A percentile compares a stretch with the other conserved stretches of the same genome.
phyloP scores from a whole-genome alignment of 2,329 filamentous ascomycete genomes.

The Ilyonectria destructans region DNA sequence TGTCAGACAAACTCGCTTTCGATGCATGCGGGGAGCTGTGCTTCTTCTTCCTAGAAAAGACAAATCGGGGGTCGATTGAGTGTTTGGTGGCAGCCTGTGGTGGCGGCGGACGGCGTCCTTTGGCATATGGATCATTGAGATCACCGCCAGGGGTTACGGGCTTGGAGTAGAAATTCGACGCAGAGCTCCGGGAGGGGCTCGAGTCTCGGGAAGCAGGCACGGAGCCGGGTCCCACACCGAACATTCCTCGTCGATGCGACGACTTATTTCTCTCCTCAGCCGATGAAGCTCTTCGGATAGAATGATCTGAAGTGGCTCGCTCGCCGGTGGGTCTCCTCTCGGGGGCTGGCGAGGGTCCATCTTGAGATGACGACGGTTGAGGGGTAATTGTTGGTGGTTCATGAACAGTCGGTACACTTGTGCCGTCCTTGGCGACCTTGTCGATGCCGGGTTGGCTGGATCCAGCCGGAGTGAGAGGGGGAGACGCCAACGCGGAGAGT shows the following conservation, averaged over 20 bases:
- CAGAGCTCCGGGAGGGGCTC: constrained; percentile 76
- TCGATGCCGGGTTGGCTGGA: constrained; percentile 65
- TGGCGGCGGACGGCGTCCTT: constrained; percentile 82
- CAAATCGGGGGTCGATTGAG: constrained; percentile 84
- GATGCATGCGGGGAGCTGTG: constrained; percentile 71
- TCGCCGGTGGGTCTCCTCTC: constrained; percentile 60
- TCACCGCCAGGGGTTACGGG: constrained; percentile 87
- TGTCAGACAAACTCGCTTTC: constrained; percentile 69
- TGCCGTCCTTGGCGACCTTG: constrained; percentile 54
- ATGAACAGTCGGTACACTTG: constrained; percentile 53
- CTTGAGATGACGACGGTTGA: constrained; percentile 74
- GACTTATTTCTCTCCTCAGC: constrained; percentile 56
- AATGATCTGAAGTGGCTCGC: constrained; percentile 61
- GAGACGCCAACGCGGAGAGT: constrained; percentile 84
- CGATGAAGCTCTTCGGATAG: constrained; percentile 60
- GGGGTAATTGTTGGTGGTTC: constrained; percentile 74
- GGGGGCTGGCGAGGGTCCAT: constrained; percentile 62
- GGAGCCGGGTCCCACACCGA: constrained; percentile 68
- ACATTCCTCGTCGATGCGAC: constrained; percentile 70
- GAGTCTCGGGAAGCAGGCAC: constrained; percentile 73
- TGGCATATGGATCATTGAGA: constrained; percentile 89
- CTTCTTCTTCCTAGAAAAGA: constrained; percentile 85
- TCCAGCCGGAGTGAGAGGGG: constrained; percentile 89
- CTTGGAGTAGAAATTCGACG: constrained; percentile 77
- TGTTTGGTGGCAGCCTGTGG: constrained; percentile 74